A percentile compares a stretch with the other conserved stretches of the same genome.
These are phyloP conservation scores for Mycosarcoma maydis DNA, from an alignment of 1,284 basidiomycete genomes.

Conservation along the genomic window DNA sequence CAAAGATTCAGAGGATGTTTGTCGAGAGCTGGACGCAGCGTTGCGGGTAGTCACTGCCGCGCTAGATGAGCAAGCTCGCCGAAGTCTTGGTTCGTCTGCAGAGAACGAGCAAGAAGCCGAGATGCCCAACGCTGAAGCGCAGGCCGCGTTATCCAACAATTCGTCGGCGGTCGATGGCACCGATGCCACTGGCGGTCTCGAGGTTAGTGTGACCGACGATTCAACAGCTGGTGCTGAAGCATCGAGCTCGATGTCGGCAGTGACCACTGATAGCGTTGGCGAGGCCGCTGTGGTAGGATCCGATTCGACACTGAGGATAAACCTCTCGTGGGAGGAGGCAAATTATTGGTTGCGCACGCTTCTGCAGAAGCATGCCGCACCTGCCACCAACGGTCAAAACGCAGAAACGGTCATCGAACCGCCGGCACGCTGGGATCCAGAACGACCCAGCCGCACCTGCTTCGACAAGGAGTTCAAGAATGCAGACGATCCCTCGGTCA, in stretches of 20 bases:
- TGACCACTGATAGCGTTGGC: background rate
- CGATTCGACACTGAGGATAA: conserved; percentile 13
- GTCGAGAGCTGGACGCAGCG: conserved; percentile 17
- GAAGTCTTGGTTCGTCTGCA: background rate
- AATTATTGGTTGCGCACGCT: conserved; percentile 35
- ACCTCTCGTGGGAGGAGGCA: conserved; percentile 45
- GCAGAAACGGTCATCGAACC: conserved; percentile 6
- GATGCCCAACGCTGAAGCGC: background rate
- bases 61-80: conserved; percentile 21
- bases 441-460: conserved; percentile 36
- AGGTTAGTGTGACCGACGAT: too few relatives aligned
- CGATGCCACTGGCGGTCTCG: background rate
- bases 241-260: background rate
- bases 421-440: conserved; percentile 34
- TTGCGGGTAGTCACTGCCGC: conserved; percentile 16
- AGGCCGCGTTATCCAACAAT: background rate
- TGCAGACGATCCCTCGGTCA: conserved; percentile 30
- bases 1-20: conserved; percentile 8
- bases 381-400: background rate
- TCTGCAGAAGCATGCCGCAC: conserved; percentile 17
- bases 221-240: background rate
- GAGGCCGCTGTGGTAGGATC: too few relatives aligned
- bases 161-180: background rate
- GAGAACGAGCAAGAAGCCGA: background rate
- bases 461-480: conserved; percentile 50